phyloP scores from a whole-genome alignment of 805 yeast species.

The Torulaspora gathmanii region DNA sequence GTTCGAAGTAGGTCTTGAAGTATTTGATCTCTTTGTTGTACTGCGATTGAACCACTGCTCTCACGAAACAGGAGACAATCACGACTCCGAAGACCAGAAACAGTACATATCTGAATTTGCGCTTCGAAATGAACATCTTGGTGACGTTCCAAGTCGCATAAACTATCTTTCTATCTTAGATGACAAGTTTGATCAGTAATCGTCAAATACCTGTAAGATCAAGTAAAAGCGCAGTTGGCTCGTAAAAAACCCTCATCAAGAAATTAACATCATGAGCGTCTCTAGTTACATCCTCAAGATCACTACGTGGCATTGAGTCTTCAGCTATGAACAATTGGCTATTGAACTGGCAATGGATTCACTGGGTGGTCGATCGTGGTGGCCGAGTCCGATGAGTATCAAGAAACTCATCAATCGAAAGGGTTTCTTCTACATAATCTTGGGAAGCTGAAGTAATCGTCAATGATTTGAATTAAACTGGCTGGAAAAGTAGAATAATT shows the following conservation, averaged over 20 bases:
- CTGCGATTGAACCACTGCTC: conserved; percentile 29
- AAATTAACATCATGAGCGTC: background rate
- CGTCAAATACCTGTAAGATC: background rate
- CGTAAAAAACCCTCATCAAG: background rate
- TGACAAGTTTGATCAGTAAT: no score
- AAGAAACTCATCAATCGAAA: no score
- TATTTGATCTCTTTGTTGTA: conserved; percentile 29
- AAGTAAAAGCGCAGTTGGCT: background rate
- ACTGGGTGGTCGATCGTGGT: no score
- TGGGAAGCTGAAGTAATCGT: no score
- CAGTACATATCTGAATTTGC: conserved; percentile 21
- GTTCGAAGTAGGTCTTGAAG: conserved; percentile 27
- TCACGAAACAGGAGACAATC: conserved; percentile 15
- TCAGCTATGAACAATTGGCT: no score
- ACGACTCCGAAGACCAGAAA: conserved; percentile 9
- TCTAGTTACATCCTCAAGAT: no score
- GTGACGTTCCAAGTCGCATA: background rate
- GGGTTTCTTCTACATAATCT: no score
- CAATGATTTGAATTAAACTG: no score
- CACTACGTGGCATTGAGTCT: no score
- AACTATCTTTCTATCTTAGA: background rate
- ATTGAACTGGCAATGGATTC: no score
- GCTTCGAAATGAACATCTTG: conserved; percentile 24
- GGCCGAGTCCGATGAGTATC: no score
- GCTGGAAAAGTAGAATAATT: no score